Conservation (phyloP, 148 eudicot genomes). For the Diospyros kaki region DNA sequence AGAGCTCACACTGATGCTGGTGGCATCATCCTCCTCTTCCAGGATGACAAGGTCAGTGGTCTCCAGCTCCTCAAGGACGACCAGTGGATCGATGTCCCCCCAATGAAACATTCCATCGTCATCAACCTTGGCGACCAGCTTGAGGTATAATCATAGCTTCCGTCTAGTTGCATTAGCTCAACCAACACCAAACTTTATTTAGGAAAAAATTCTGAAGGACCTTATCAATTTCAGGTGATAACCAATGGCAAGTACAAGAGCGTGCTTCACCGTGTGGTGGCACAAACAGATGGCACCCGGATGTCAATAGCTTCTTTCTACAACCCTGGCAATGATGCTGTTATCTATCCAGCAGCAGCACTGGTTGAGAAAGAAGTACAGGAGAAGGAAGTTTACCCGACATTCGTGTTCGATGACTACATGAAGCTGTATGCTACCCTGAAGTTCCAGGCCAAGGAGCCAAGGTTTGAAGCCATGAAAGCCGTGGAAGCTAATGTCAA, state of each 20-base stretch:
- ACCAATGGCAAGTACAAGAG: conserved; percentile 47
- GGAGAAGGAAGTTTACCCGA: conserved; percentile 31
- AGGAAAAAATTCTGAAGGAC: not conserved
- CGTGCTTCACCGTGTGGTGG: conserved; percentile 42
- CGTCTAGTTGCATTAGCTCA: not conserved
- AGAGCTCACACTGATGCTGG: conserved; percentile 73
- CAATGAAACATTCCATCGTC: conserved; percentile 60
- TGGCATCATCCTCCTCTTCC: conserved; percentile 60
- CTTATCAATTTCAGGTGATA: conserved; percentile 23
- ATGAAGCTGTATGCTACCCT: conserved; percentile 40
- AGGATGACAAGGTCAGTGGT: conserved; percentile 54
- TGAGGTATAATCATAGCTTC: conserved; percentile 27
- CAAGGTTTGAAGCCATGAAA: conserved; percentile 21
- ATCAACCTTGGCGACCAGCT: conserved; percentile 62
- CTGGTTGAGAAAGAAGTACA: conserved; percentile 20
- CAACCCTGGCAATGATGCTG: conserved; percentile 18
- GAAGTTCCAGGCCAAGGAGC: conserved; percentile 30
- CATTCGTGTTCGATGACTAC: conserved; percentile 43
- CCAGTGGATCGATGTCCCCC: conserved; percentile 58
- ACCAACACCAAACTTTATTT: not conserved
- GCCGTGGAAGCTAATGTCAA: not conserved
- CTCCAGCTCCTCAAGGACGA: conserved; percentile 57
- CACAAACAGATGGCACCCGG: conserved; percentile 39
- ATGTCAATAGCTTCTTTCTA: conserved; percentile 42
- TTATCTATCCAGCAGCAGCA: conserved; percentile 15